phyloP scores from a whole-genome alignment of 176 grass and related monocot species.

The Paspalum vaginatum region DNA sequence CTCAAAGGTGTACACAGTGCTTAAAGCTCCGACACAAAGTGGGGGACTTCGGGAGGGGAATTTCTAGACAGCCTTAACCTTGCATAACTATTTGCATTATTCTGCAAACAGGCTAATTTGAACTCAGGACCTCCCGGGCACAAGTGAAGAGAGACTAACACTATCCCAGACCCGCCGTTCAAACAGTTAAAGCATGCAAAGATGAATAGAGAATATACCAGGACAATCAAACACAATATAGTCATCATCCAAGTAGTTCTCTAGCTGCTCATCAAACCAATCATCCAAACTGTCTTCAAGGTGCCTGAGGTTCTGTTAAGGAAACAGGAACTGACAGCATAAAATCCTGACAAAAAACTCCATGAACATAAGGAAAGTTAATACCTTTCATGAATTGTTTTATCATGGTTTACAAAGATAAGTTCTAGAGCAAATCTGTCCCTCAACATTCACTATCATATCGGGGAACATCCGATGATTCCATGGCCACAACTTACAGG shows the following conservation, averaged over 20 bases:
- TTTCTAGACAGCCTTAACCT: no score
- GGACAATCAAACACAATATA: conserved; percentile 98
- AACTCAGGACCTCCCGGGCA: no score
- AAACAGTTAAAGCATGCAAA: conserved; percentile 24
- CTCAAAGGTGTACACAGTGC: no score
- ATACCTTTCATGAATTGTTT: not conserved
- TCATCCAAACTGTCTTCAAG: conserved; percentile 95
- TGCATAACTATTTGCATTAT: no score
- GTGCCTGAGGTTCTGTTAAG: conserved; percentile 71
- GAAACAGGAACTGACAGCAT: conserved; percentile 36
- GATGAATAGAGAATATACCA: conserved; percentile 46
- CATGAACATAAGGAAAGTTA: not conserved
- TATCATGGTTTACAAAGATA: not conserved
- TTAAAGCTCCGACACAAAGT: no score
- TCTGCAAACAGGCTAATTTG: no score
- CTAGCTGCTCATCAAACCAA: conserved; percentile 89
- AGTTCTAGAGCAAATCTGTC: conserved; percentile 9
- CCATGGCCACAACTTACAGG: not conserved
- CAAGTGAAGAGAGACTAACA: no score
- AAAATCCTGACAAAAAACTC: conserved; percentile 25
- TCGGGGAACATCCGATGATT: not conserved
- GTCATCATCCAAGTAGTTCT: conserved; percentile 90
- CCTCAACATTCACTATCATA: not conserved
- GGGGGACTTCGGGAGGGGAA: no score
- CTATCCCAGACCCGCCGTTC: no score